These are phyloP conservation scores for Murraya paniculata DNA, from an alignment of 345 rosid species.

Conservation along the genomic window DNA sequence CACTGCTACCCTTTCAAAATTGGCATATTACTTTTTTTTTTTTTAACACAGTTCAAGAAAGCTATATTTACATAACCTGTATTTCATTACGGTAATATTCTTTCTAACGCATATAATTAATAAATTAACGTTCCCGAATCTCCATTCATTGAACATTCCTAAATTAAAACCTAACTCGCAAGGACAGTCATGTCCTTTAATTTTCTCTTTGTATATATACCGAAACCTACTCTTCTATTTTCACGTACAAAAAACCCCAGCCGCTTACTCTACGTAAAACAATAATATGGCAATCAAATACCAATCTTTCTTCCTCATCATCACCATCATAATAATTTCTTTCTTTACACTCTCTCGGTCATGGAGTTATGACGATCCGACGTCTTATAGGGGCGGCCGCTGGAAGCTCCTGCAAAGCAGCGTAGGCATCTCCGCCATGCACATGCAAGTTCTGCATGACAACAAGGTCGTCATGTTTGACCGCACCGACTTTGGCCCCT, in stretches of 20 bases:
- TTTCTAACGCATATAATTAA: background rate
- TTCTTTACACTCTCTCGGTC: background rate
- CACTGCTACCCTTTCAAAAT: too few relatives aligned
- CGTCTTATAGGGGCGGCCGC: conserved; percentile 15
- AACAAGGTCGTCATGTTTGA: conserved; percentile 67
- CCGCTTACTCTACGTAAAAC: background rate
- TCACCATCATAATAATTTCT: background rate
- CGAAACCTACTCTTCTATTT: background rate
- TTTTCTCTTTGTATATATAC: background rate
- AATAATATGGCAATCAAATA: background rate
- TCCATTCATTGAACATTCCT: background rate
- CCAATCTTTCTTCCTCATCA: background rate
- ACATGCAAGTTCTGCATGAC: conserved; percentile 64
- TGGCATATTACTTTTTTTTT: too few relatives aligned
- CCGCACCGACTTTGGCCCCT: conserved; percentile 66
- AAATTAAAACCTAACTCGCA: background rate
- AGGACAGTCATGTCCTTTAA: background rate
- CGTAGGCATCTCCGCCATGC: conserved; percentile 86
- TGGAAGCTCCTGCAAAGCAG: conserved; percentile 48
- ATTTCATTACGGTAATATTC: background rate
- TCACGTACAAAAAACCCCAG: background rate
- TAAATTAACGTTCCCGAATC: background rate
- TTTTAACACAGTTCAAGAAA: too few relatives aligned
- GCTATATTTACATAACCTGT: too few relatives aligned
- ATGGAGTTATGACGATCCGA: background rate